Conservation (phyloP, 305 asterid species). For the Fraxinus floribunda region DNA sequence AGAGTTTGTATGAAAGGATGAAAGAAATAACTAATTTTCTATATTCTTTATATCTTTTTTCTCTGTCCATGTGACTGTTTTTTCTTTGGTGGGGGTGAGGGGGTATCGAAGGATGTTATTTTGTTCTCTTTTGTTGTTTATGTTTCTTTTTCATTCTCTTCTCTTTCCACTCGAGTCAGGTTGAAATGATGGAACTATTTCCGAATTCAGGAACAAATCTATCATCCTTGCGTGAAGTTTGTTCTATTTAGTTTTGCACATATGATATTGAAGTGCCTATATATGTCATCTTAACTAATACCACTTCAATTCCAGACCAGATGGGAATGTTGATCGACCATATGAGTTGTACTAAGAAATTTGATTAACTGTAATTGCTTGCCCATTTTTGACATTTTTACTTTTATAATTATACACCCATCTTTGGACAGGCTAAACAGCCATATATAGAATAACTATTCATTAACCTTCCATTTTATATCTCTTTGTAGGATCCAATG, state of each 20-base stretch:
- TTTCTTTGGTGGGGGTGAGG: not conserved
- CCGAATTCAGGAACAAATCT: not conserved
- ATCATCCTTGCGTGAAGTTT: not conserved
- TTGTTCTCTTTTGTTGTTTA: not conserved
- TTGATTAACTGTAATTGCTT: not conserved
- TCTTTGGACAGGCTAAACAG: not conserved
- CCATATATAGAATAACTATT: conserved; percentile 17
- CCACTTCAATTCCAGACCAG: not conserved
- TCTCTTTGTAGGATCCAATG: conserved; percentile 24
- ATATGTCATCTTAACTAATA: not conserved
- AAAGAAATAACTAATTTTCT: not conserved
- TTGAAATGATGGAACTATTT: not conserved
- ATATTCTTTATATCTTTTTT: not conserved
- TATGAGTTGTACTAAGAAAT: not conserved
- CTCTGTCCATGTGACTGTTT: not conserved
- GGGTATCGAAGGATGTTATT: not conserved
- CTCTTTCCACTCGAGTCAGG: not conserved
- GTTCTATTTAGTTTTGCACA: not conserved
- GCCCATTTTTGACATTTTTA: not conserved
- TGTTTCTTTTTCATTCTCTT: not conserved
- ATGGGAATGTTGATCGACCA: not conserved
- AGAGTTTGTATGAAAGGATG: not conserved
- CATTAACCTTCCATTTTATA: conserved; percentile 20
- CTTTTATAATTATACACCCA: not conserved
- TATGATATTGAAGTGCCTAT: not conserved